Conservation (phyloP, 2,329 filamentous ascomycete genomes). For the Fusarium nodosum region DNA sequence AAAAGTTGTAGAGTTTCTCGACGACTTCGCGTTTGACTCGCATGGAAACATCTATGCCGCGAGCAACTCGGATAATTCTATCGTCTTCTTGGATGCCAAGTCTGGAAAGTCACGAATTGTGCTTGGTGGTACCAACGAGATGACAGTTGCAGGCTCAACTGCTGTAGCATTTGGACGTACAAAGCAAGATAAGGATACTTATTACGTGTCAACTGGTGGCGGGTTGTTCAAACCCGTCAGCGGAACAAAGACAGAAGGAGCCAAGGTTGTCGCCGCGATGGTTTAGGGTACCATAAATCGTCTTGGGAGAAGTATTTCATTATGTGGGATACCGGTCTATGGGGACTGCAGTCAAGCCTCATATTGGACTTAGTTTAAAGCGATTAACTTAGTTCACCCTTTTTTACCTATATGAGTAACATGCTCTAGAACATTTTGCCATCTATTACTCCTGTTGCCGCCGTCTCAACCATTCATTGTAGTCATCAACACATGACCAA, state of each 20-base stretch:
- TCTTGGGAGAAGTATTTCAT: no score
- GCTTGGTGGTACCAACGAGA: slow-evolving; percentile 16
- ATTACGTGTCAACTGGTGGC: slow-evolving; percentile 39
- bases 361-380: no score
- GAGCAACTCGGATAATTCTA: slow-evolving; percentile 43
- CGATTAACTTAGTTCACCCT: no score
- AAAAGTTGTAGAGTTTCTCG: slow-evolving; percentile 20
- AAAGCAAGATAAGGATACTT: slow-evolving; percentile 15
- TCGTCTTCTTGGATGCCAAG: slow-evolving; percentile 34
- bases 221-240: slow-evolving; percentile 35
- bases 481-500: background rate
- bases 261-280: slow-evolving; percentile 41
- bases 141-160: slow-evolving; percentile 46
- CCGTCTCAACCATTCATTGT: background rate
- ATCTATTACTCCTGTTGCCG: background rate
- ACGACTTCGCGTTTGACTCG: slow-evolving; percentile 43
- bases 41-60: slow-evolving; percentile 41
- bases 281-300: background rate
- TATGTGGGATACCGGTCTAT: no score
- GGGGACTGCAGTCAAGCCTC: no score
- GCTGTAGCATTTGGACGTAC: slow-evolving; percentile 37
- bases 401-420: no score
- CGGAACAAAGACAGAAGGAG: slow-evolving; percentile 36
- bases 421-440: background rate
- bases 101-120: slow-evolving; percentile 32